Evolutionary conservation across 192 early-diverging fungal genomes (phyloP).

Genomic region (Ramicandelaber brevisporus): DNA sequence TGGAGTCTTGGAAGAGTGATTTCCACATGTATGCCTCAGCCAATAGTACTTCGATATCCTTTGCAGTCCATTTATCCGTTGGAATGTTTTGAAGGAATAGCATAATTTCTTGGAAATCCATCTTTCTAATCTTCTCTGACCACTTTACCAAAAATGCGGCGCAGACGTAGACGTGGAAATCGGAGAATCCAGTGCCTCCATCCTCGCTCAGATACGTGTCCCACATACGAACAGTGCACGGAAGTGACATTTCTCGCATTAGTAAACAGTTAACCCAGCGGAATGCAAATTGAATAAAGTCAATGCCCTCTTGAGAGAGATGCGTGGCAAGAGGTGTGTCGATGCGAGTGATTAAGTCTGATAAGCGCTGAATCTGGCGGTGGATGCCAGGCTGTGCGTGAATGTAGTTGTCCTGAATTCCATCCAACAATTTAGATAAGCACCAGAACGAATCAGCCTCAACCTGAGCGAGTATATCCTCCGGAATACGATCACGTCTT

Average conservation of each 20-base stretch:
- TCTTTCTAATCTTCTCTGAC: conserved; percentile 53
- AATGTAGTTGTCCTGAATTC: conserved; percentile 99
- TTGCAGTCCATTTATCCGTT: conserved; percentile 58
- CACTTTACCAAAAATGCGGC: conserved; percentile 94
- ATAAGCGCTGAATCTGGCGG: conserved; percentile 62
- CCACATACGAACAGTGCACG: conserved; percentile 91
- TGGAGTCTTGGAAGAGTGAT: conserved; percentile 75
- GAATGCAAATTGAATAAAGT: conserved; percentile 98
- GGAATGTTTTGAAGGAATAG: conserved; percentile 79
- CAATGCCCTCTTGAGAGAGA: conserved; percentile 64
- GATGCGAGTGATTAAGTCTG: conserved; percentile 77
- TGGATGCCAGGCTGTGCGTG: conserved; percentile 92
- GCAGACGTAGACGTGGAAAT: conserved; percentile 96
- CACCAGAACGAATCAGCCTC: conserved; percentile 98
- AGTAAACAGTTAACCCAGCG: conserved; percentile 99
- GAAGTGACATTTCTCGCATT: conserved; percentile 80
- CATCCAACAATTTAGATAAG: conserved; percentile 79
- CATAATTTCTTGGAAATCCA: conserved; percentile 91
- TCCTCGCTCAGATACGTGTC: conserved; percentile 68
- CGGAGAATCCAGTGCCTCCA: conserved; percentile 59
- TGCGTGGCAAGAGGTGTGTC: conserved; percentile 53
- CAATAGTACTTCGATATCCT: conserved; percentile 82
- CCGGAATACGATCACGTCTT: neutral
- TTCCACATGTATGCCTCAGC: conserved; percentile 97
- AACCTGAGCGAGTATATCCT: conserved; percentile 36